Percentiles rank a stretch among this genome's conserved stretches.
phyloP scores from a whole-genome alignment of 2,329 filamentous ascomycete genomes.

The Tolypocladium tropicale region DNA sequence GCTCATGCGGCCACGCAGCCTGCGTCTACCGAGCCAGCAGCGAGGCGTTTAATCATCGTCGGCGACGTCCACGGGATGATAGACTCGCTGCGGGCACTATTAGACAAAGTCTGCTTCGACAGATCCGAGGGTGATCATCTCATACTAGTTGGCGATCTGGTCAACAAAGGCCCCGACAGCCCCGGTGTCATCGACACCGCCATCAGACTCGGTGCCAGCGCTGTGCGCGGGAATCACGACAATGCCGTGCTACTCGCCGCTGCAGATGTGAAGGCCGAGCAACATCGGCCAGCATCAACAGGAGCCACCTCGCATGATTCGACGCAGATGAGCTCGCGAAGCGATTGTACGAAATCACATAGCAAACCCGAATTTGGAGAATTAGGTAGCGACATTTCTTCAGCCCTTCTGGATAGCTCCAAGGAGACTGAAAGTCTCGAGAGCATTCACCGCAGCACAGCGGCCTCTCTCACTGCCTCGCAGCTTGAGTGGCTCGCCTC shows the following conservation, averaged over 20 bases:
- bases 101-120: conserved; percentile 57
- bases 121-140: conserved; percentile 47
- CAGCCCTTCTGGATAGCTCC: too few species aligned
- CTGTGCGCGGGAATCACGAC: conserved; percentile 81
- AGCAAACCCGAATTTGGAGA: too few species aligned
- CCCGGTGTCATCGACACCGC: conserved; percentile 64
- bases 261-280: not conserved
- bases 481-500: not conserved
- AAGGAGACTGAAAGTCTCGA: too few species aligned
- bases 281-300: too few species aligned
- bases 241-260: conserved; percentile 58
- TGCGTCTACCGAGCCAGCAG: too few species aligned
- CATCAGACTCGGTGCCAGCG: conserved; percentile 58
- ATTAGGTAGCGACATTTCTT: too few species aligned
- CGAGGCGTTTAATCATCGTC: conserved; percentile 45
- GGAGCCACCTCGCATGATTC: too few species aligned
- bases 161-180: conserved; percentile 78
- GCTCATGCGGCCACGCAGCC: too few species aligned
- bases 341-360: too few species aligned
- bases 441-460: not conserved
- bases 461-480: not conserved
- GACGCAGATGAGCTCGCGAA: too few species aligned
- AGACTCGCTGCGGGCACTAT: conserved; percentile 49
- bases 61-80: conserved; percentile 86
- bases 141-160: conserved; percentile 62